Base-by-base conservation (phyloP, 345 rosid species). In the Populus alba region DNA sequence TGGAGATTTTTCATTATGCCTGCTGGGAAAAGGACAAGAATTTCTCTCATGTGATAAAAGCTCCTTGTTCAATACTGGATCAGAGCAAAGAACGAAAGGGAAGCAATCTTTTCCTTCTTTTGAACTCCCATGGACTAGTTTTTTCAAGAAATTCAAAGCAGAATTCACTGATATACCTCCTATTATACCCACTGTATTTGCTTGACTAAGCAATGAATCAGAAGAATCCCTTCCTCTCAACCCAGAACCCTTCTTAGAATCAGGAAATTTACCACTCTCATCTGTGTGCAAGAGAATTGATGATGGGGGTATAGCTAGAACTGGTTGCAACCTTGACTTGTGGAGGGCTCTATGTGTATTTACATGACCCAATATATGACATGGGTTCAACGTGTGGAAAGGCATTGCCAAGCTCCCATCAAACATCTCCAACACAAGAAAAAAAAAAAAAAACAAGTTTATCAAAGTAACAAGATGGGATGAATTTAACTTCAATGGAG, bases 81-180 rank as follows among this genome's bases (percentile, higher is more conserved):
- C 97, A 31, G 95, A 91, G 80, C 92, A 90, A 75, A 91, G 87
- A 75, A 91, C 85, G 11, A 90, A 90, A 16, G 98, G 93, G 70
- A 87, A 72, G 59, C 84, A 66, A 86, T 84, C 79, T 78, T 82
- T 73, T 78, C 85, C 89, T 13, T 81, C 89, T 78, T 83, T 73
- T 68, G 87, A 81, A 72, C 90, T 89, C 91, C 85, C 83, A 17
- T 86, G 78, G 18, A 87, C 90, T 16, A 92, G 78, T 80, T 90
- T 94, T 77, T 69, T 82, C 81, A 88, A 51, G 80, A 94, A 92
- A 63, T 84, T 87, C 53, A 88, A 73, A 73, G 92, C 85, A 38
- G 90, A 88, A 75, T 70, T 81, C 43, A 84, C 85, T 12, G 95
- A 94, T 68, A 81, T 81, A 4, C 94, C 97, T 72, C 94, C 97